A percentile compares a stretch with the other conserved stretches of the same genome.
Evolutionary conservation across 1,284 basidiomycete species (phyloP).

Genomic region (Waitea zeae): DNA sequence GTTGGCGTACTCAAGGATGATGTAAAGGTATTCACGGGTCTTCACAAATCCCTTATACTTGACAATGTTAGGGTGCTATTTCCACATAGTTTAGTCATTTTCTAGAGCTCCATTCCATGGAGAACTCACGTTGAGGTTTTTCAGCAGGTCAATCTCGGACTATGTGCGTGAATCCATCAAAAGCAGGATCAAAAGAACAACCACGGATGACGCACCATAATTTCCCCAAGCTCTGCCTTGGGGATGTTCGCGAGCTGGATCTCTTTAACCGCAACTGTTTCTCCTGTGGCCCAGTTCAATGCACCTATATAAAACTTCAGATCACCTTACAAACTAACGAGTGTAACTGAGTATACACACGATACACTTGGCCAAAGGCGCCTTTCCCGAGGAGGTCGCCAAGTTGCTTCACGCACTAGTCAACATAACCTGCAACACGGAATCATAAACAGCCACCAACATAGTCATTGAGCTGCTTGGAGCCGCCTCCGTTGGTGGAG

Average conservation of each 20-base stretch:
- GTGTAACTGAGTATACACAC: slow-evolving; percentile 25
- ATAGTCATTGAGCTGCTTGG: no score
- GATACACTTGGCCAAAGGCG: slow-evolving; percentile 89
- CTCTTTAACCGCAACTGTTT: slow-evolving; percentile 92
- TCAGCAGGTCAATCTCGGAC: slow-evolving; percentile 95
- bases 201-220: slow-evolving; percentile 70
- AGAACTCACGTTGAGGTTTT: slow-evolving; percentile 74
- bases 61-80: slow-evolving; percentile 83
- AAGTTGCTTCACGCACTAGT: slow-evolving; percentile 55
- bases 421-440: no score
- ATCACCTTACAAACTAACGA: not conserved
- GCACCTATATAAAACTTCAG: slow-evolving; percentile 35
- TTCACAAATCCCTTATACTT: slow-evolving; percentile 98
- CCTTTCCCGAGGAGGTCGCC: slow-evolving; percentile 90
- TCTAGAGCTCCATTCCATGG: not conserved
- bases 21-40: slow-evolving; percentile 86
- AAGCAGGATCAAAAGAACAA: no score
- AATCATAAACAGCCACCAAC: no score
- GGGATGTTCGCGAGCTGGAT: slow-evolving; percentile 89
- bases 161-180: no score
- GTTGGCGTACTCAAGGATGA: slow-evolving; percentile 89
- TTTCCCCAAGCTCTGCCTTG: slow-evolving; percentile 83
- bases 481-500: no score
- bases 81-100: no score
- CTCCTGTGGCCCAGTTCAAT: slow-evolving; percentile 91